Base-by-base conservation (phyloP, 495 filamentous ascomycete species). In the Aspergillus saccharolyticus region DNA sequence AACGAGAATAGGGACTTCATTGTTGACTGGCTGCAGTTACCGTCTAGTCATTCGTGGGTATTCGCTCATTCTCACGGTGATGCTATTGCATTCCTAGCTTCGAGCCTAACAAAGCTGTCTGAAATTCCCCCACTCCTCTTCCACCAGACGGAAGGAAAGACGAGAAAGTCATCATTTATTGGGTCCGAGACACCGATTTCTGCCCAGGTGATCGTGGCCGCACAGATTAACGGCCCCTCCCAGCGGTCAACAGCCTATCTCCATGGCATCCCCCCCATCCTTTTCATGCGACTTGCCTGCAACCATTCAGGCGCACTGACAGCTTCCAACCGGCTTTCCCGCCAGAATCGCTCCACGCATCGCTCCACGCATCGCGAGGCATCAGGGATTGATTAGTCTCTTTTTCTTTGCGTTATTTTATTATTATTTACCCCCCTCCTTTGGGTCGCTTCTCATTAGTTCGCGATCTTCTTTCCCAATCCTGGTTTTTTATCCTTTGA, bases 241-340 rank as follows among this genome's bases (percentile, higher is more conserved):
- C 33, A 39, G 7, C 24, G 33, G 15, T n/a, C 19, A 48, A 21
- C 21, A 56, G 47, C 54, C 54, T 56, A 56, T 56, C 54, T 50
- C 55, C 45, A 52, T 57, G 44, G 3, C 33, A 52, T n/a, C 52
- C 55, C 55, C 50, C 44, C 55, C 55, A 57, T 8, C 33, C 33
- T 42, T 55, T n/a, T 15, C 52, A 43, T 57, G 59, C 59, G 55
- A 33, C 12, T 53, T 19, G 25, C 44, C 59, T 61, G 59, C 55
- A 44, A 39, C 43, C 54, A 14, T 51, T 50, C 50, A 48, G 59
- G 48, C 55, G 60, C 60, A 58, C 54, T 62, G 60, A 62, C 55
- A 51, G 45, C 54, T 58, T 39, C 46, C 17, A 42, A 24, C 53
- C 18, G 47, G 47, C 30, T 51, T 52, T 56, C 39, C 56, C 51